Evolutionary conservation across 345 rosid species (phyloP).

Genomic region (Salix dunnii): DNA sequence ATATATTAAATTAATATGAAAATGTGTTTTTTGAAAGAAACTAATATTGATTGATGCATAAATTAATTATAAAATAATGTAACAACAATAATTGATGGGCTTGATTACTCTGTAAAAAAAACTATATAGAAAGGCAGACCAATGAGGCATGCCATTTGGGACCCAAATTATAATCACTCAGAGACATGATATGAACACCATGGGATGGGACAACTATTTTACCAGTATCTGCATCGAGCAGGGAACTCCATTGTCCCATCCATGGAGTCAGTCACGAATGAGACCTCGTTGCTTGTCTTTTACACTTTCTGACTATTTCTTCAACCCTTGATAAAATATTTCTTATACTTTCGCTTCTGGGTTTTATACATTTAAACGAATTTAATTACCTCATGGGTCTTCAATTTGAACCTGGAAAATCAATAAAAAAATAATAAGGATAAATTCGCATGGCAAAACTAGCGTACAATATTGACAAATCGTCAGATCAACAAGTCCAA

Average conservation of each 20-base stretch:
- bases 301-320: neutral
- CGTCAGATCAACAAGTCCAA: too few species aligned
- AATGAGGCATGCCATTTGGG: too few species aligned
- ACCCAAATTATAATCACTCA: too few species aligned
- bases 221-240: neutral
- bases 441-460: neutral
- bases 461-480: neutral
- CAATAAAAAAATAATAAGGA: neutral
- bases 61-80: neutral
- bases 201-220: neutral
- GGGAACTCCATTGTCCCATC: constrained; percentile 17
- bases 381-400: neutral
- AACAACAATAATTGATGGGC: too few species aligned
- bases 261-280: neutral
- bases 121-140: too few species aligned
- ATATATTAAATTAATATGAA: too few species aligned
- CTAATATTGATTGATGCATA: neutral
- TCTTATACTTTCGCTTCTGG: too few species aligned
- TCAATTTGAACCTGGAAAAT: neutral
- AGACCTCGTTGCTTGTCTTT: constrained; percentile 1
- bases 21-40: neutral
- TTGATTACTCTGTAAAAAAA: too few species aligned
- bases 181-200: neutral
- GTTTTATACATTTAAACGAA: too few species aligned
- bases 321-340: too few species aligned